These are phyloP conservation scores for Aechmea fasciata DNA, from an alignment of 176 grass and related monocot species.

Conservation along the genomic window DNA sequence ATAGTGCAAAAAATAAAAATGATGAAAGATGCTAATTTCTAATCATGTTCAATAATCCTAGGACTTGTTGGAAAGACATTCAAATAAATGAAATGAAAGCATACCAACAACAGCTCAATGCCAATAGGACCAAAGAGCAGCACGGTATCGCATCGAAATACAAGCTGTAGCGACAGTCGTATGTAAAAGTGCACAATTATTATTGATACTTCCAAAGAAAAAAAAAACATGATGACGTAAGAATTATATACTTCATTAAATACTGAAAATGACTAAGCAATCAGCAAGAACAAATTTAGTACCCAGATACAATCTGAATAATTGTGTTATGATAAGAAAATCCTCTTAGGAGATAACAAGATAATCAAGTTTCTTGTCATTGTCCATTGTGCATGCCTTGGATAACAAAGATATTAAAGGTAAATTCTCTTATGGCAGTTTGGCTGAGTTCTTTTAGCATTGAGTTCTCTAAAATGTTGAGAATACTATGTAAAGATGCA, in stretches of 20 bases:
- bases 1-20: no score
- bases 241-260: not conserved
- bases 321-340: no score
- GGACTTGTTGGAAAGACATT: not conserved
- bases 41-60: not conserved
- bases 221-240: not conserved
- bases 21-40: no score
- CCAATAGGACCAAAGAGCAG: conserved; percentile 85
- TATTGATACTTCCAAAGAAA: conserved; percentile 6
- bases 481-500: no score
- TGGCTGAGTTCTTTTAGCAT: no score
- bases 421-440: no score
- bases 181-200: conserved; percentile 19
- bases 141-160: conserved; percentile 93
- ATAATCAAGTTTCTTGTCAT: no score
- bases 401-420: no score
- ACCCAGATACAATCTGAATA: no score
- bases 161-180: conserved; percentile 57
- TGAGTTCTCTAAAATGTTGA: no score
- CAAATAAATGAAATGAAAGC: conserved; percentile 7
- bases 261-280: not conserved
- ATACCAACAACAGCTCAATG: conserved; percentile 66
- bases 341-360: no score
- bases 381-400: not conserved
- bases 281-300: not conserved